Conservation (phyloP, 2,329 filamentous ascomycete species). For the Trichoderma sp. region DNA sequence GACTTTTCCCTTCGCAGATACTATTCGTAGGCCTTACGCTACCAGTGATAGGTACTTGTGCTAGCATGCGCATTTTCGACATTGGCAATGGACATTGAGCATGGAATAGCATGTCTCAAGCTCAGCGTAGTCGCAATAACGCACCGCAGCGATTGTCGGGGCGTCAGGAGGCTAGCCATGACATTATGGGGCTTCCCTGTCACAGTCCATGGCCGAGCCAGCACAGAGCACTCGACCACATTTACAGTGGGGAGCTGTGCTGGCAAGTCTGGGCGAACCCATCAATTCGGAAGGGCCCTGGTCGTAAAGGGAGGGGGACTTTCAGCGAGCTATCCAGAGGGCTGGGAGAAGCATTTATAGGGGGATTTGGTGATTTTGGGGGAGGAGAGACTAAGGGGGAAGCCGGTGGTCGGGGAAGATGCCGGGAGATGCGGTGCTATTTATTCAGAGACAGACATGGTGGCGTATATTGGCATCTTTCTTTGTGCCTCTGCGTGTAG, state of each 20-base stretch:
- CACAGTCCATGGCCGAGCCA: neutral
- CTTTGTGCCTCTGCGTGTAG: neutral
- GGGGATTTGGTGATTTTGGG: neutral
- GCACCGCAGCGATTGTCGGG: constrained; percentile 10
- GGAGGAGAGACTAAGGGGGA: neutral
- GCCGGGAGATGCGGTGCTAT: neutral
- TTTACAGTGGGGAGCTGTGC: constrained; percentile 21
- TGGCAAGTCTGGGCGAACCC: constrained; percentile 21
- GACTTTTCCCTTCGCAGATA: neutral
- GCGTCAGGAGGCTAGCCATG: constrained; percentile 8
- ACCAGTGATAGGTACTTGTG: neutral
- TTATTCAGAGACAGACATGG: neutral
- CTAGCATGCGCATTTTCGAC: neutral
- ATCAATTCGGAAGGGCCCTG: constrained; percentile 9
- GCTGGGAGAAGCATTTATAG: neutral
- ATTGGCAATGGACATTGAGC: neutral
- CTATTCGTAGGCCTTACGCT: neutral
- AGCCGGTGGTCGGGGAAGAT: constrained; percentile 25
- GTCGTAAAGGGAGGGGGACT: constrained; percentile 13
- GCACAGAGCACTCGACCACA: constrained; percentile 6
- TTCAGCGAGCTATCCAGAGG: neutral
- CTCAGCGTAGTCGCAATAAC: neutral
- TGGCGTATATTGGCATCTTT: neutral
- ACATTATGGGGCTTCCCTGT: constrained; percentile 18
- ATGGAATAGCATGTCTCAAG: neutral